A percentile compares a stretch with the other conserved stretches of the same genome.
Conservation (phyloP, 2,329 filamentous ascomycete species). For the Colletotrichum coccodes region DNA sequence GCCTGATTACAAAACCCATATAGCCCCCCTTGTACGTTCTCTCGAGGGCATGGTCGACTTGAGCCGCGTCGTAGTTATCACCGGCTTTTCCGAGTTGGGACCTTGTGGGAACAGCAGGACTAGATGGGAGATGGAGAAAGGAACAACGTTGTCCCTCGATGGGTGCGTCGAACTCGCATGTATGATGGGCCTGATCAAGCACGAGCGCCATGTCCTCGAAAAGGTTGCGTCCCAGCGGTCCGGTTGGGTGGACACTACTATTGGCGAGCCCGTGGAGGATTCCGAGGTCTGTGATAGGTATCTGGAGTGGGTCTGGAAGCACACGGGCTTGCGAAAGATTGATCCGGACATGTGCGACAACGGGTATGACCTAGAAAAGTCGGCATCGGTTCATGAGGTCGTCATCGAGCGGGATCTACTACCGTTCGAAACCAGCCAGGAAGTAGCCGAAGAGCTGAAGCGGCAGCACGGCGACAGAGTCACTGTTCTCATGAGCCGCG, state of each 20-base stretch:
- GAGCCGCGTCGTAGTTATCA: slow-evolving; percentile 96
- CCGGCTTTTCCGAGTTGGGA: slow-evolving; percentile 93
- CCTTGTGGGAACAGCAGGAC: slow-evolving; percentile 99
- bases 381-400: slow-evolving; percentile 96
- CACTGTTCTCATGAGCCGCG: slow-evolving; percentile 95
- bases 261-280: slow-evolving; percentile 93
- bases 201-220: too few species aligned
- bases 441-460: slow-evolving; percentile 96
- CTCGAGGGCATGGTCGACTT: slow-evolving; percentile 99
- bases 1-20: slow-evolving; percentile 88
- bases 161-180: slow-evolving; percentile 99
- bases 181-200: slow-evolving; percentile 99
- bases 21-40: slow-evolving; percentile 77
- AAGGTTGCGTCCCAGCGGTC: slow-evolving; percentile 94
- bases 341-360: slow-evolving; percentile 79
- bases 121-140: slow-evolving; percentile 99
- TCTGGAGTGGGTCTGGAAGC: slow-evolving; percentile 94
- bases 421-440: slow-evolving; percentile 95
- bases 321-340: slow-evolving; percentile 96
- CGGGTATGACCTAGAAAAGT: slow-evolving; percentile 92
- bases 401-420: slow-evolving; percentile 94
- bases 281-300: slow-evolving; percentile 98
- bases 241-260: slow-evolving; percentile 95
- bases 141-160: slow-evolving; percentile 96
- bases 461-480: slow-evolving; percentile 96